These are phyloP conservation scores for Globisporangium yorkense DNA, from an alignment of 352 stramenopile species.

Conservation along the genomic window DNA sequence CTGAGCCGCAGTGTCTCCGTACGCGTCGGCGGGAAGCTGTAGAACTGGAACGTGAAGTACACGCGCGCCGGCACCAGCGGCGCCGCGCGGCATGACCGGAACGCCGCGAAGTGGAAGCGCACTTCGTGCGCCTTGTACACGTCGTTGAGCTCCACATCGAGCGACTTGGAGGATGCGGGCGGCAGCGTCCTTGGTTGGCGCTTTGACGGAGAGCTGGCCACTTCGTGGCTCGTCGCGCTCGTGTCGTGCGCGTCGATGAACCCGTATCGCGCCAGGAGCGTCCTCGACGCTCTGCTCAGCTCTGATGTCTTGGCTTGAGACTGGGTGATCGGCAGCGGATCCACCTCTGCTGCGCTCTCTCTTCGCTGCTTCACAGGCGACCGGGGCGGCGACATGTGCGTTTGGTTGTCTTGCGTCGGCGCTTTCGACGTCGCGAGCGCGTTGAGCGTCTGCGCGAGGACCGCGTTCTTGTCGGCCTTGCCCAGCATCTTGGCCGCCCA, in stretches of 20 bases:
- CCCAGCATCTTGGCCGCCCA: slow-evolving; percentile 56
- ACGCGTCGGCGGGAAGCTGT: slow-evolving; percentile 80
- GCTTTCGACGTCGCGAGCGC: slow-evolving; percentile 32
- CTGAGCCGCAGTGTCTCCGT: slow-evolving; percentile 78
- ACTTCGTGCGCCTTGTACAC: slow-evolving; percentile 80
- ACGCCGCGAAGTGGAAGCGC: slow-evolving; percentile 89
- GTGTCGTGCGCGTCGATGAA: slow-evolving; percentile 64
- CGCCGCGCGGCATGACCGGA: slow-evolving; percentile 23
- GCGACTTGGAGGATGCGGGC: slow-evolving; percentile 21
- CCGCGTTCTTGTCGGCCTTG: slow-evolving; percentile 45
- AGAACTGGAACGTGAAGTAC: slow-evolving; percentile 94
- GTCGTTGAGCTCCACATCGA: slow-evolving; percentile 76
- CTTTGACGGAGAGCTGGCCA: slow-evolving; percentile 12
- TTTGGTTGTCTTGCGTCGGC: slow-evolving; percentile 11
- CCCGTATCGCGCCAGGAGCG: slow-evolving; percentile 75
- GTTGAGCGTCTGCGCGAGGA: slow-evolving; percentile 57
- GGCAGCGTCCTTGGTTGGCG: slow-evolving; percentile 16
- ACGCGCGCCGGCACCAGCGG: slow-evolving; percentile 32
- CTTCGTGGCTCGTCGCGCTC: slow-evolving; percentile 9
- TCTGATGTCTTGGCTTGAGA: slow-evolving; percentile 30
- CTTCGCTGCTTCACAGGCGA: slow-evolving; percentile 14
- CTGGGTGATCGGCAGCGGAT: slow-evolving; percentile 1
- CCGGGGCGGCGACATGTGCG: slow-evolving; percentile 12
- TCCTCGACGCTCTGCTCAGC: slow-evolving; percentile 80
- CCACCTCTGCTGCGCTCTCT: neutral